phyloP scores from a whole-genome alignment of 78 protist genomes.

The Planoprotostelium fungivorum region DNA sequence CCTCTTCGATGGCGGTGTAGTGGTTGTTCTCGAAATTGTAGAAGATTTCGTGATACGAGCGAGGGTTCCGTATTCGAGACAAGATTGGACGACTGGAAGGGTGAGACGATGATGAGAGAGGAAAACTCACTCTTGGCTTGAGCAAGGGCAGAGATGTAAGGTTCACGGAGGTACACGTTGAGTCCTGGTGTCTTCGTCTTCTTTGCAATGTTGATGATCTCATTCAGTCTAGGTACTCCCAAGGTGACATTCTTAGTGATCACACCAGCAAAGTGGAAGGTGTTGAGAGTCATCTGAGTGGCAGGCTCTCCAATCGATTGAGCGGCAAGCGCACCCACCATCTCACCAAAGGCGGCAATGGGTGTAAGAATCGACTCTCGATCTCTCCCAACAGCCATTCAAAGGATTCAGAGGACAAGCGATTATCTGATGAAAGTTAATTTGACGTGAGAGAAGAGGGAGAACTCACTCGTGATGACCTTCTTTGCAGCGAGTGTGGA shows the following conservation, averaged over 20 bases:
- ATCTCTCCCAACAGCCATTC: constrained; percentile 94
- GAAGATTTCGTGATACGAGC: constrained; percentile 84
- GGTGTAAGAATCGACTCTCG: constrained; percentile 68
- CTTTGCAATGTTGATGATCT: constrained; percentile 95
- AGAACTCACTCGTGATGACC: too few relatives aligned
- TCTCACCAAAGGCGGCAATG: constrained; percentile 88
- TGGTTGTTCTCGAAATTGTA: constrained; percentile 92
- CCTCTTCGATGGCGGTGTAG: constrained; percentile 78
- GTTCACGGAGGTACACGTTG: constrained; percentile 65
- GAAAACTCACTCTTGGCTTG: constrained; percentile 30
- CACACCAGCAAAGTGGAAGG: constrained; percentile 99
- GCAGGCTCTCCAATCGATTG: constrained; percentile 99
- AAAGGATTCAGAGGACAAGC: constrained; percentile 79
- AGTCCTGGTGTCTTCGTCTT: constrained; percentile 88
- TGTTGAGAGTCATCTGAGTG: constrained; percentile 99
- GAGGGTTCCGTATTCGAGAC: constrained; percentile 85
- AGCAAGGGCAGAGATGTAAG: constrained; percentile 29
- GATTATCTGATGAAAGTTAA: constrained; percentile 66
- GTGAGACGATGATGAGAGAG: neutral
- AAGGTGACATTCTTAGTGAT: constrained; percentile 97
- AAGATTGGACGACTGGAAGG: constrained; percentile 60
- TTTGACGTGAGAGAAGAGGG: too few relatives aligned
- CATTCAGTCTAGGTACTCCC: constrained; percentile 95
- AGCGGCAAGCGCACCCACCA: constrained; percentile 94
- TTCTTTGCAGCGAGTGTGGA: constrained; percentile 67